These are phyloP conservation scores for Solanum aculeatissimum DNA, from an alignment of 305 asterid genomes.

Conservation along the genomic window DNA sequence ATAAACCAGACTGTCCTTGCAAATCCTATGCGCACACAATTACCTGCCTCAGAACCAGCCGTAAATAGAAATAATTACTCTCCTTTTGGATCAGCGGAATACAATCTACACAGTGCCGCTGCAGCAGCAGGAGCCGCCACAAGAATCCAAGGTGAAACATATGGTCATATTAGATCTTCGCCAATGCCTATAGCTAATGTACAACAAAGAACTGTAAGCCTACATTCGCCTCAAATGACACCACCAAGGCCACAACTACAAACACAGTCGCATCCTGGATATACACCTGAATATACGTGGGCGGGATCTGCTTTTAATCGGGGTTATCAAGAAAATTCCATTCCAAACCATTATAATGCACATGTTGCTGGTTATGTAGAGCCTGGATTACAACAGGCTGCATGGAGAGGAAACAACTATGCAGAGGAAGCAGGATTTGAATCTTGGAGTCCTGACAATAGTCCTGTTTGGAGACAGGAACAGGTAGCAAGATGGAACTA, in stretches of 20 bases:
- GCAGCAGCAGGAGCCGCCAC: conserved; percentile 4
- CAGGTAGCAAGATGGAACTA: conserved; percentile 22
- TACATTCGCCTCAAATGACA: background rate
- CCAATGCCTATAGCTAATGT: conserved; percentile 2
- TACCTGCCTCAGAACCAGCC: conserved; percentile 25
- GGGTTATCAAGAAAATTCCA: conserved; percentile 28
- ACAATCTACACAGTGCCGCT: conserved; percentile 6
- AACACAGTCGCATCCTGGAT: conserved; percentile 9
- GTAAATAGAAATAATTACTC: conserved; percentile 17
- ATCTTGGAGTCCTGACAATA: conserved; percentile 65
- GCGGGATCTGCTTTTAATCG: conserved; percentile 3
- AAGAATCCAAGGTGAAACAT: conserved; percentile 3
- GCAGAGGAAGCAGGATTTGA: conserved; percentile 34
- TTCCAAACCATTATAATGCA: conserved; percentile 24
- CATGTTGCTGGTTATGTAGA: conserved; percentile 16
- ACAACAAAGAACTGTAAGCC: background rate
- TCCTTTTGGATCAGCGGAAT: conserved; percentile 6
- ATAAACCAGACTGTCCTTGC: conserved; percentile 11
- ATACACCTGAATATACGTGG: conserved; percentile 22
- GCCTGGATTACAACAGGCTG: background rate
- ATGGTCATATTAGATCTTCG: conserved; percentile 8
- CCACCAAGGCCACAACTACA: background rate
- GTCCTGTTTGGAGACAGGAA: conserved; percentile 45
- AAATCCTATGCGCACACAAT: conserved; percentile 4
- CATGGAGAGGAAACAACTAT: conserved; percentile 29